A percentile compares a stretch with the other conserved stretches of the same genome.
These are phyloP conservation scores for Mycena filopes DNA, from an alignment of 768 basidiomycete genomes.

Conservation along the genomic window DNA sequence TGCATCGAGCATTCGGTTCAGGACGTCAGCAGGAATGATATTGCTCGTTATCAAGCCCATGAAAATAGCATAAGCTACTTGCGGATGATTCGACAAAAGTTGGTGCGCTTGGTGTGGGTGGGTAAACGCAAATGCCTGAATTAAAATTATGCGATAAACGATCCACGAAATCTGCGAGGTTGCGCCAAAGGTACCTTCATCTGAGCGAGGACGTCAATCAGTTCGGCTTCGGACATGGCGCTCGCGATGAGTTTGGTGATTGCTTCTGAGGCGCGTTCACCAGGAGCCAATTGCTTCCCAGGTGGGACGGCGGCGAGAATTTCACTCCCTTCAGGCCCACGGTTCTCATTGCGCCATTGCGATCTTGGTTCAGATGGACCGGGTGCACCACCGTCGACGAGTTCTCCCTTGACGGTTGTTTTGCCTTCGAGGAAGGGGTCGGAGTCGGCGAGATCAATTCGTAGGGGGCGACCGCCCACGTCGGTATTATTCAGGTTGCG, in stretches of 20 bases:
- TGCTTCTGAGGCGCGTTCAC: constrained; percentile 77
- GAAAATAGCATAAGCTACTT: constrained; percentile 95
- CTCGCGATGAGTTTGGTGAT: constrained; percentile 86
- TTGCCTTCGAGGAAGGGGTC: constrained; percentile 93
- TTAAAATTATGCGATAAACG: constrained; percentile 6
- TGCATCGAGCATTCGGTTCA: constrained; percentile 73
- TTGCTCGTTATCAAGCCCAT: constrained; percentile 94
- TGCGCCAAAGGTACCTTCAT: constrained; percentile 82
- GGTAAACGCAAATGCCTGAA: constrained; percentile 91
- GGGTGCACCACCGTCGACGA: constrained; percentile 73
- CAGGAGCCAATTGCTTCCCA: constrained; percentile 79
- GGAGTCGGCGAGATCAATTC: constrained; percentile 94
- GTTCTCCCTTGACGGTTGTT: constrained; percentile 86
- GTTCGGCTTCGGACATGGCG: constrained; percentile 81
- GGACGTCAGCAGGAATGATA: constrained; percentile 87
- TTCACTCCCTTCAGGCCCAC: constrained; percentile 56
- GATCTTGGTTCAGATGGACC: constrained; percentile 63
- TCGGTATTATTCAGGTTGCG: constrained; percentile 94
- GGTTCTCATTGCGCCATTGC: constrained; percentile 58
- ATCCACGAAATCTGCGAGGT: constrained; percentile 29
- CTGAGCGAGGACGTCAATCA: constrained; percentile 95
- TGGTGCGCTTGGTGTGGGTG: constrained; percentile 90
- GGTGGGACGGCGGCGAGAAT: constrained; percentile 78
- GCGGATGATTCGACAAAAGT: constrained; percentile 86
- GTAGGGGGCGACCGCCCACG: constrained; percentile 90